Conservation (phyloP, 2,329 filamentous ascomycete genomes). For the Coleophoma cylindrospora region DNA sequence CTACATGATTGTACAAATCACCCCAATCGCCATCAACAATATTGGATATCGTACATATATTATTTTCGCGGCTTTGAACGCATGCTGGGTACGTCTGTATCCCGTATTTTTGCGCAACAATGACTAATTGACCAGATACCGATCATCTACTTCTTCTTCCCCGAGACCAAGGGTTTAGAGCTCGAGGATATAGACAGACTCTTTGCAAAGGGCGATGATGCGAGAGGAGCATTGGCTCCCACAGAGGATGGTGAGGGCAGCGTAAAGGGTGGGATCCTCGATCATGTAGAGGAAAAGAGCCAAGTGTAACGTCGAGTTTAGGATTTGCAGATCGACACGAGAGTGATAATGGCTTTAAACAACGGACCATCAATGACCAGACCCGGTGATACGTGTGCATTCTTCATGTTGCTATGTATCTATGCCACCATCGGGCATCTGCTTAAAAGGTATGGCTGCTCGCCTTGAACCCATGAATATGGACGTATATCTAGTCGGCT, state of each 20-base stretch:
- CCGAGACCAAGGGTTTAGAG: conserved; percentile 58
- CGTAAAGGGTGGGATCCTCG: background rate
- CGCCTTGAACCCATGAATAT: background rate
- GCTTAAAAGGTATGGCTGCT: background rate
- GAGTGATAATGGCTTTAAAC: too few relatives aligned
- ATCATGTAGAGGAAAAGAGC: background rate
- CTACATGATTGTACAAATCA: conserved; percentile 42
- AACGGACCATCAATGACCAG: too few relatives aligned
- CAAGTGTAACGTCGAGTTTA: background rate
- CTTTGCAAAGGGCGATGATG: conserved; percentile 5
- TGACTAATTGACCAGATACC: conserved; percentile 17
- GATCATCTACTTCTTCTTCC: conserved; percentile 59
- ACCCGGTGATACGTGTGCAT: too few relatives aligned
- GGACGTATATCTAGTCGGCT: background rate
- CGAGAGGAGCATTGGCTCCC: background rate
- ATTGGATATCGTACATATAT: conserved; percentile 36
- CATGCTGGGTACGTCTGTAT: conserved; percentile 13
- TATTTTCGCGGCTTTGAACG: conserved; percentile 25
- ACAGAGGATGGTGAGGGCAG: background rate
- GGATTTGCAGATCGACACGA: too few relatives aligned
- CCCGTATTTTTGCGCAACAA: background rate
- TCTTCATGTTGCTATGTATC: too few relatives aligned
- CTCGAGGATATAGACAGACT: conserved; percentile 54
- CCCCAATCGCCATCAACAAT: conserved; percentile 29
- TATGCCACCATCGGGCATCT: too few relatives aligned